Base-by-base conservation (phyloP, 129 eudicot species). In the Tagetes patula region DNA sequence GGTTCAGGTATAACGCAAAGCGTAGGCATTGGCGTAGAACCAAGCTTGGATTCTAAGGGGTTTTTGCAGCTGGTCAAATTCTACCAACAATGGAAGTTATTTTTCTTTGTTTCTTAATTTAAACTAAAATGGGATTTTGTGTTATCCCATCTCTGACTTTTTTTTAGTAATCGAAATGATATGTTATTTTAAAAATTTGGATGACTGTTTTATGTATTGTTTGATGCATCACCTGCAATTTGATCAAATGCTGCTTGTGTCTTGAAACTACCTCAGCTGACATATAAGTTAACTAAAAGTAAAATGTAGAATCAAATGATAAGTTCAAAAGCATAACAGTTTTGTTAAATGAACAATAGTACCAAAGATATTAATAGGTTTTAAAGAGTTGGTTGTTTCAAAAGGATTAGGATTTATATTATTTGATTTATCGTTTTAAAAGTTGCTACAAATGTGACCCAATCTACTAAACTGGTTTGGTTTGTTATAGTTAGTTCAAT, bases 21-120 rank as follows among this genome's bases (percentile, higher is more conserved):
- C 96, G 97, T 48, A 86, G 97, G 81, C 97, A 91, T 82, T 91
- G 97, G 97, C 93, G 96, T 73, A 85, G 96, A 34, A 91, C 96
- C 78, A 91, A 91, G 93, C 89, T 91, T 39, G 97, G 97, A 13
- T 91, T 91, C 82, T 91, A 71, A 82, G 86, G 48, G 64, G 81
- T 52, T 69, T 40, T 62, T 71, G 82, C 72, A 31, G 72, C 33
- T 50, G 12, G 47, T 30, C 45, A 69, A 46, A 46, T 58, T 58
- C 62, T 69, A 46, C 41, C 46, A 47, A 58, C 53, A 47, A 37
- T 63, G 32, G 11, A 50, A 13, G 60, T 40, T 61, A 32, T 63
- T 78, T 41, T 11, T 36, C 33, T 31, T 33, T 63, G 46, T 78
- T n/a, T 71, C 48, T 6, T 7, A 43, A 34, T 34, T 69, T 59